These are phyloP conservation scores for Termitomyces sp. DNA, from an alignment of 768 basidiomycete species.

Conservation along the genomic window DNA sequence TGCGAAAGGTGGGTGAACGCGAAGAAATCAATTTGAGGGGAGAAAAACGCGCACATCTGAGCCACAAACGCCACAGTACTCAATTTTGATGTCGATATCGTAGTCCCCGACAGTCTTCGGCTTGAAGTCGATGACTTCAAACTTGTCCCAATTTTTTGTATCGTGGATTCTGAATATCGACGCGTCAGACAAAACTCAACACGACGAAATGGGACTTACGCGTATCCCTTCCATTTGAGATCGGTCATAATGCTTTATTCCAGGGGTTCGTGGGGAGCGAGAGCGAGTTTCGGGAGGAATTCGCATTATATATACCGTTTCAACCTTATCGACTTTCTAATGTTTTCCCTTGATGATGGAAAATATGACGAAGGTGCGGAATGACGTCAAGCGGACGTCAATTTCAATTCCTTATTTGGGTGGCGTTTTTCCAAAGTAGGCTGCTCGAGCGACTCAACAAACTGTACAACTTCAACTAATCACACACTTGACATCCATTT, in stretches of 20 bases:
- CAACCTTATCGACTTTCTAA: not conserved
- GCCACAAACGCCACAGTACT: constrained; percentile 49
- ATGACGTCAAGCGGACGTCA: not conserved
- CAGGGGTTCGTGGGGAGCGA: not conserved
- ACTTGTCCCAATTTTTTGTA: constrained; percentile 34
- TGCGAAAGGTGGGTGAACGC: too few relatives aligned
- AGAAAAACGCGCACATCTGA: constrained; percentile 36
- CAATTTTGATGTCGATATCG: constrained; percentile 55
- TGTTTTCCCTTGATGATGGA: not conserved
- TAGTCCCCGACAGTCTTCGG: constrained; percentile 50
- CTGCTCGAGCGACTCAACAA: too few relatives aligned
- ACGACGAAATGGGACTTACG: not conserved
- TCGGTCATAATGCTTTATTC: constrained; percentile 1
- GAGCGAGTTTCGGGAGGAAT: not conserved
- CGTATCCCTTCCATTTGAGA: constrained; percentile 12
- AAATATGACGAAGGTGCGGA: not conserved
- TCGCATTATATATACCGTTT: not conserved
- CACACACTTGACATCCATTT: not conserved
- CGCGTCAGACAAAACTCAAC: not conserved
- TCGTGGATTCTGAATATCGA: constrained; percentile 25
- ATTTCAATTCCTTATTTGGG: not conserved
- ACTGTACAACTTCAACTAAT: not conserved
- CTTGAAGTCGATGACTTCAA: constrained; percentile 42
- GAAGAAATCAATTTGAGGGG: not conserved
- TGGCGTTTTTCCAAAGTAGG: not conserved